Evolutionary conservation across 352 stramenopile genomes (phyloP).

Genomic region (Phytopythium boreale): DNA sequence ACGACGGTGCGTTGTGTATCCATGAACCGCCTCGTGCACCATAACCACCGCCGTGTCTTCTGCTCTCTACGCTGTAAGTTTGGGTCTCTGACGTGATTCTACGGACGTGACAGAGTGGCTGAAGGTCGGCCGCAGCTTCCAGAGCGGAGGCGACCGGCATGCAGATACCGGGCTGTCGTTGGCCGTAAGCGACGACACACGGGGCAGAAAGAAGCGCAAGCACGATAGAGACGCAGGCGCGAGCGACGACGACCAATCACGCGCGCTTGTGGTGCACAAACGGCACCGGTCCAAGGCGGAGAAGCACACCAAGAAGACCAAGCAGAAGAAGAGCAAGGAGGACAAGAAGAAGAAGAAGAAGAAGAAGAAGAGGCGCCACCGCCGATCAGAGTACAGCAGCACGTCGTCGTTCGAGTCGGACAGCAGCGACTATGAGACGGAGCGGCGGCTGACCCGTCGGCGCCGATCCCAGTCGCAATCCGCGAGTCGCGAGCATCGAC

Average conservation of each 20-base stretch:
- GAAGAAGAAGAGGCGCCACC: conserved; percentile 1
- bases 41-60: background rate
- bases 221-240: background rate
- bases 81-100: background rate
- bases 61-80: background rate
- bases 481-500: background rate
- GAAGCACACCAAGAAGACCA: conserved; percentile 3
- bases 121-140: conserved; percentile 26
- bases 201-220: background rate
- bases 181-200: background rate
- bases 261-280: conserved; percentile 29
- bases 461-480: conserved; percentile 15
- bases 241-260: background rate
- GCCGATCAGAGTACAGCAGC: conserved; percentile 5
- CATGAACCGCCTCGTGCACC: background rate
- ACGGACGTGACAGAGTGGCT: conserved; percentile 1
- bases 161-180: background rate
- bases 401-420: background rate
- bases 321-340: conserved; percentile 21
- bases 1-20: background rate
- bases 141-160: background rate
- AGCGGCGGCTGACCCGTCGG: background rate
- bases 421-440: conserved; percentile 13
- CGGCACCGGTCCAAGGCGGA: conserved; percentile 10
- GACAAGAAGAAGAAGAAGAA: conserved; percentile 22